Evolutionary conservation across 2,329 filamentous ascomycete genomes (phyloP).

Genomic region (Neofusicoccum kwambonambiense): DNA sequence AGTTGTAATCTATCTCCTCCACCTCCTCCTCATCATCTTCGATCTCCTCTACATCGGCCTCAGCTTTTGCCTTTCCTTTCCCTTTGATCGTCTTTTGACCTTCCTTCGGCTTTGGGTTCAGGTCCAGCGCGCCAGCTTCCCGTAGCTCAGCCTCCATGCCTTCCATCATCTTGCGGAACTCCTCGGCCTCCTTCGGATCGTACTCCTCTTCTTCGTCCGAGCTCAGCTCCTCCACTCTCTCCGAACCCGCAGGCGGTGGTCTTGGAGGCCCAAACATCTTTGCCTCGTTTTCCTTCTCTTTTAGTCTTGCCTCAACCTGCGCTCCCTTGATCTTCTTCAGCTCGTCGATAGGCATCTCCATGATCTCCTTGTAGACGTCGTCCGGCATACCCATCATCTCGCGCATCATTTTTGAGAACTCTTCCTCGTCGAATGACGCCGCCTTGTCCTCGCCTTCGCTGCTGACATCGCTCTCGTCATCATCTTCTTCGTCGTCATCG

Average conservation of each 20-base stretch:
- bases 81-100: constrained; percentile 20
- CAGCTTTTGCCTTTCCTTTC: constrained; percentile 32
- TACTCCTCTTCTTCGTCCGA: constrained; percentile 35
- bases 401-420: constrained; percentile 84
- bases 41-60: constrained; percentile 36
- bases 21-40: constrained; percentile 42
- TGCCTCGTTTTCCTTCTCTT: constrained; percentile 15
- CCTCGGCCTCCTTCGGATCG: constrained; percentile 54
- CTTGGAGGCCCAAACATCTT: constrained; percentile 15
- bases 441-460: constrained; percentile 71
- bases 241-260: constrained; percentile 21
- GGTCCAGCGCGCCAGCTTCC: constrained; percentile 63
- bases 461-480: constrained; percentile 37
- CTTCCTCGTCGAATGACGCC: constrained; percentile 77
- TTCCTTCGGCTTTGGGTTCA: constrained; percentile 28
- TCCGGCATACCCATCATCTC: constrained; percentile 77
- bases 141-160: constrained; percentile 74
- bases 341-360: constrained; percentile 24
- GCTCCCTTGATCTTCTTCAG: background rate
- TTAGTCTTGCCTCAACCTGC: background rate
- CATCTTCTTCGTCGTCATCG: constrained; percentile 58
- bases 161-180: constrained; percentile 64
- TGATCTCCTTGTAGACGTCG: constrained; percentile 31
- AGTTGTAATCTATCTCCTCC: constrained; percentile 77
- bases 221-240: constrained; percentile 36